Evolutionary conservation across 1,284 basidiomycete genomes (phyloP), one percentile per base, ranked within the genome.

Genomic region (Apiotrichum veenhuisii): DNA sequence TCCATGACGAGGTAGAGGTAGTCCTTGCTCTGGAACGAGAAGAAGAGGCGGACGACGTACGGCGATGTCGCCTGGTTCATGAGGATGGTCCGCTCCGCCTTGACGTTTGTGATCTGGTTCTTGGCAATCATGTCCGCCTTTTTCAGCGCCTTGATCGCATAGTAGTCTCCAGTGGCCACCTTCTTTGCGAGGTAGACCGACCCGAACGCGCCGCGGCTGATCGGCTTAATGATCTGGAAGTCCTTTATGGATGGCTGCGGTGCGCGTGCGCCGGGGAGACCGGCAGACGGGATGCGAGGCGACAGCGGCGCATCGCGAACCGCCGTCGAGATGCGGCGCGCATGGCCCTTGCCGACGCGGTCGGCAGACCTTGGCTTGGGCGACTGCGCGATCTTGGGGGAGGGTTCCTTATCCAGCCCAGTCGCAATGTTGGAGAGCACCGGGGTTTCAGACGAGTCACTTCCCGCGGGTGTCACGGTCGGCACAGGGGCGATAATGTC

Each of bases 121-220:
- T 99, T 99, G 47, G 96, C 92, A 72, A 99, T 98, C 96, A 99
- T 99, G 79, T 99, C 96, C 27, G 93, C 91, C 81, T 99, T 99
- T 80, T 96, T 98, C 67, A 98, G 79, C 34, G 98, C 93, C 79
- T 99, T 99, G 85, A 99, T 96, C 27, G 96, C 96, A 78, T 88
- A 99, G 78, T 98, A 97, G 77, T 98, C 96, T 52, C 96, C 96
- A 1, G 96, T 98, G 5, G 85, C 88, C 66, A 92, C 93, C 82
- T 99, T 99, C 80, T 95, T 96, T 34, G 96, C 91, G 38, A 99
- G 82, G 77, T 96, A 99, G 48, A 99, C 96, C 17, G 93, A 95
- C 15, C 96, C 96, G 71, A 97, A 99, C 2, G 96, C 96, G 52
- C 96, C 96, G 72, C 98, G 97, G 76, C 91, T 94, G 77, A 99